Base-by-base conservation (phyloP, 345 rosid species). In the Gossypium thurberi region DNA sequence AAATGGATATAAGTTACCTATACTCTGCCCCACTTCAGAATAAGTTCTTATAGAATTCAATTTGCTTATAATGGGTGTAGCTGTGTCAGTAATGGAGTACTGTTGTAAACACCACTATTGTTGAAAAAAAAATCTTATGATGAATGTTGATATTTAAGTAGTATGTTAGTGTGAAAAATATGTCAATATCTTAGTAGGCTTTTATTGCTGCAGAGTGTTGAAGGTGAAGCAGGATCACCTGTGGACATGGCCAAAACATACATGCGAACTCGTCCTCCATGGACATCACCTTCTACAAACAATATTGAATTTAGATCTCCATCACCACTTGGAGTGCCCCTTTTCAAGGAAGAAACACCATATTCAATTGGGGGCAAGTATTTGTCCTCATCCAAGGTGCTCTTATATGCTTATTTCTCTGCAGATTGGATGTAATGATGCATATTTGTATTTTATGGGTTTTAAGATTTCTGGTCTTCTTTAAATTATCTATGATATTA, bases 161-260 rank as follows among this genome's bases (percentile, higher is more conserved):
- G 11, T 72, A 23, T 61, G 28, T 69, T 60, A 61, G 23, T 51
- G 56, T 26, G 15, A 26, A 52, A 3, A 14, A 56, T 37, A 50
- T 57, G 58, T 47, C 46, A 23, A 25, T 67, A 44, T 59, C 17
- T 50, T 4, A 59, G 18, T 21, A 55, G 40, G 23, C 23, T 65
- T 55, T 25, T 57, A 17, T 73, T 46, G 50, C 26, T 74, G 68
- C 87, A 89, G 99, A 83, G 75, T 23, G 68, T 72, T 56, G 89
- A 83, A 77, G 88, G 77, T 71, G 91, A 88, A 75, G 78, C 47
- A 20, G 90, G 91, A 43, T 95, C 99, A 58, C 99, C 98, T 11
- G 63, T 59, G 17, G 63, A 59, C 63, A 25, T 59, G 63, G 63
- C 63, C 63, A 59, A 59, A 59, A 25, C 63, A 59, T 59, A 59